Evolutionary conservation across 495 filamentous ascomycete genomes (phyloP).

Genomic region (Mytilinidion resinicola): DNA sequence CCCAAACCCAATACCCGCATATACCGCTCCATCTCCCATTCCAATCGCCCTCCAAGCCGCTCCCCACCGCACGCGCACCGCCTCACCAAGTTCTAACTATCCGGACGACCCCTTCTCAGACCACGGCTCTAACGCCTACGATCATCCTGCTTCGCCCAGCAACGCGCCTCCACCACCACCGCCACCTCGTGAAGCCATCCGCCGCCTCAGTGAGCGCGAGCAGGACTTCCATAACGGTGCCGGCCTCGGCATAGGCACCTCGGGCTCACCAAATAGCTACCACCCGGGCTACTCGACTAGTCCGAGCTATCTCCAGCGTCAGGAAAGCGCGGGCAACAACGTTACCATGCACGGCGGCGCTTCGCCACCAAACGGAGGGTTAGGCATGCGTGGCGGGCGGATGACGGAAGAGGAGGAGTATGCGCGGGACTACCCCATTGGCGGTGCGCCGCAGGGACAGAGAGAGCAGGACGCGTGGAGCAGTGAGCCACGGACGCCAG

Average conservation of each 20-base stretch:
- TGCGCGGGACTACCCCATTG: conserved; percentile 22
- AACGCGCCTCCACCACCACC: background rate
- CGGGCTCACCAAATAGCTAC: conserved; percentile 6
- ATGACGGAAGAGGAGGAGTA: conserved; percentile 24
- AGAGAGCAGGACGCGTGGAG: background rate
- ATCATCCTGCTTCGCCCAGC: conserved; percentile 8
- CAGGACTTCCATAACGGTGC: background rate
- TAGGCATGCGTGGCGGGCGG: background rate
- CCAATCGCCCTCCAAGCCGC: conserved; percentile 22
- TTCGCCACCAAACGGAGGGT: background rate
- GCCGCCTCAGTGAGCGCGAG: background rate
- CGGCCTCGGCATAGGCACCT: background rate
- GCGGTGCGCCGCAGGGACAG: background rate
- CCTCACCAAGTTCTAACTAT: background rate
- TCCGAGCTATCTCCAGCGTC: conserved; percentile 20
- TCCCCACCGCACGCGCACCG: conserved; percentile 6
- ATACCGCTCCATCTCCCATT: background rate
- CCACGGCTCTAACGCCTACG: conserved; percentile 23
- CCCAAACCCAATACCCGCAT: background rate
- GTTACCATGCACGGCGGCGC: conserved; percentile 23
- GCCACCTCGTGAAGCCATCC: background rate
- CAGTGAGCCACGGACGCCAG: conserved; percentile 17
- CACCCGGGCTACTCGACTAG: conserved; percentile 16
- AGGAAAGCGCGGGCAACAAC: conserved; percentile 20
- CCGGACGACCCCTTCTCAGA: conserved; percentile 32